Evolutionary conservation across 2,329 filamentous ascomycete species (phyloP).

Genomic region (Rachicladosporium sp.): DNA sequence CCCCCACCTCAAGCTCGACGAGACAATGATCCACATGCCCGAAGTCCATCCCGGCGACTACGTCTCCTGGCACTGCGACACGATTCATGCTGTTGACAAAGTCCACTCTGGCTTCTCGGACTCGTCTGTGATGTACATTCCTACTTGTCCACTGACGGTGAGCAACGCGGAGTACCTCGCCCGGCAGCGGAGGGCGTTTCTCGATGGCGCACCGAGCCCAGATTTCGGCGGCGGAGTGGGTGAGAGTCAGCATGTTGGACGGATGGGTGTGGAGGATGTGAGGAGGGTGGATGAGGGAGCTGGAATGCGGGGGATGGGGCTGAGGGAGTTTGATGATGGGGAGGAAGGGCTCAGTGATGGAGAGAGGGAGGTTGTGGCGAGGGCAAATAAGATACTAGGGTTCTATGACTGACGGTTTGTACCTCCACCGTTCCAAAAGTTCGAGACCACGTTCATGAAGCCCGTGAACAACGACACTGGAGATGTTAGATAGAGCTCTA

Average conservation of each 20-base stretch:
- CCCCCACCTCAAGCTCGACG: constrained; percentile 55
- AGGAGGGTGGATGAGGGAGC: constrained; percentile 26
- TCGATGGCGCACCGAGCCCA: constrained; percentile 40
- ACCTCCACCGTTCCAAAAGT: too few species aligned
- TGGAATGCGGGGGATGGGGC: constrained; percentile 44
- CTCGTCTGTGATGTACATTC: constrained; percentile 80
- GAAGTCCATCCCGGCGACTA: constrained; percentile 60
- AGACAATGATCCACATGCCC: constrained; percentile 62
- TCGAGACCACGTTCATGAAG: too few species aligned
- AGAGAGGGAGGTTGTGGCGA: constrained; percentile 38
- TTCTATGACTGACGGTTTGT: constrained; percentile 24
- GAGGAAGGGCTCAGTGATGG: constrained; percentile 35
- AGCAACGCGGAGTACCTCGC: constrained; percentile 59
- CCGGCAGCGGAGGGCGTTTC: constrained; percentile 59
- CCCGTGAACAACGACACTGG: too few species aligned
- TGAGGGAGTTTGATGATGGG: constrained; percentile 38
- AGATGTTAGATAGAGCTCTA: too few species aligned
- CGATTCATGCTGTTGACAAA: constrained; percentile 73
- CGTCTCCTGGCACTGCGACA: constrained; percentile 61
- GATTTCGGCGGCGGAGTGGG: constrained; percentile 50
- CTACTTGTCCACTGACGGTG: constrained; percentile 68
- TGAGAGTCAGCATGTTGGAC: constrained; percentile 40
- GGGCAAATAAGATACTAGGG: constrained; percentile 43
- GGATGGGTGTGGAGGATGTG: constrained; percentile 28
- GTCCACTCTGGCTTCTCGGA: constrained; percentile 59